These are phyloP conservation scores for Aureobasidium sp. DNA, from an alignment of 2,329 filamentous ascomycete species.

Conservation along the genomic window DNA sequence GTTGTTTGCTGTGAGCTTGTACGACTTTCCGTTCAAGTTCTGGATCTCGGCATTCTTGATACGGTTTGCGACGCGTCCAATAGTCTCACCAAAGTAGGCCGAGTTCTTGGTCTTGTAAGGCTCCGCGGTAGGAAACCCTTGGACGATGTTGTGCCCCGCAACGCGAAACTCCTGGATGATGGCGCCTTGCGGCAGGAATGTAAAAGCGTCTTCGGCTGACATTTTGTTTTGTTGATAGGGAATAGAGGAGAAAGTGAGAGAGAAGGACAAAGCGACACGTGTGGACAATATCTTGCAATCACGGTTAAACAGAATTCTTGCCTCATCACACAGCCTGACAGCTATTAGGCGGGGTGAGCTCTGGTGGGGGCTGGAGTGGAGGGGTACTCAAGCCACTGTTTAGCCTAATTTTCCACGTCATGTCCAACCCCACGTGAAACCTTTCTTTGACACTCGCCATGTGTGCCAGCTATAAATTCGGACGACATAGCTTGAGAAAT, in stretches of 20 bases:
- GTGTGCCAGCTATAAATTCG: background rate
- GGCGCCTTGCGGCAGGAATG: constrained; percentile 67
- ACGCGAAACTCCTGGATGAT: constrained; percentile 77
- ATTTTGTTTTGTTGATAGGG: background rate
- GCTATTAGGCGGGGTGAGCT: constrained; percentile 6
- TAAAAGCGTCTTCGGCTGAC: constrained; percentile 36
- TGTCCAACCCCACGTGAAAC: background rate
- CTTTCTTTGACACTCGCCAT: background rate
- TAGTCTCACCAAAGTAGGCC: constrained; percentile 86
- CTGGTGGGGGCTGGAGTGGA: constrained; percentile 6
- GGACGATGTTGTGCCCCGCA: constrained; percentile 76
- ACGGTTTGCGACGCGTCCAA: constrained; percentile 77
- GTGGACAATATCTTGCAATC: constrained; percentile 1
- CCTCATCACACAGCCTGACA: background rate
- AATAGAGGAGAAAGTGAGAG: background rate
- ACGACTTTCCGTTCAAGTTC: constrained; percentile 63
- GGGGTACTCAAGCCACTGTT: background rate
- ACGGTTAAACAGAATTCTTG: constrained; percentile 9
- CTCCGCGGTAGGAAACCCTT: constrained; percentile 69
- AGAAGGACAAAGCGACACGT: background rate
- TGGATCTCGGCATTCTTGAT: constrained; percentile 65
- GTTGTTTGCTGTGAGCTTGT: constrained; percentile 68
- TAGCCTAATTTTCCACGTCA: constrained; percentile 5
- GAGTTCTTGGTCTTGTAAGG: constrained; percentile 69
- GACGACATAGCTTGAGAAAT: background rate